Conservation (phyloP, 2,329 filamentous ascomycete species). For the Metarhizium rileyi region DNA sequence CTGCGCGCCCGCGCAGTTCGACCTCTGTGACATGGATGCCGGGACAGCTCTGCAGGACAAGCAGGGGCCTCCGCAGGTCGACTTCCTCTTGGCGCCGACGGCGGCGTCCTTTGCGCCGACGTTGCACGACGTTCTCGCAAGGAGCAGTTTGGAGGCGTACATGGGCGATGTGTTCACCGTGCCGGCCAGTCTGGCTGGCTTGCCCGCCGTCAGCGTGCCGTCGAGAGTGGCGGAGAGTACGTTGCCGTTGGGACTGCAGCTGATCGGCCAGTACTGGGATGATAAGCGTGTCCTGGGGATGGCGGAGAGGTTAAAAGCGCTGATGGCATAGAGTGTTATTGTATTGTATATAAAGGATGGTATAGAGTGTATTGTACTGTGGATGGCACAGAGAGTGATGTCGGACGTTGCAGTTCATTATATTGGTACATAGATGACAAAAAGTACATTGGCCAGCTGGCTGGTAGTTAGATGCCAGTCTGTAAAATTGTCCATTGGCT, state of each 20-base stretch:
- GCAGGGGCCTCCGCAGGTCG: conserved; percentile 55
- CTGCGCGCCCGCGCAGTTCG: conserved; percentile 39
- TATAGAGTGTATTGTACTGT: neutral
- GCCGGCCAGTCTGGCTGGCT: conserved; percentile 80
- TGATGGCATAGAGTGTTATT: conserved; percentile 22
- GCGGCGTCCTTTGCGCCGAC: conserved; percentile 66
- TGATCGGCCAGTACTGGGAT: conserved; percentile 75
- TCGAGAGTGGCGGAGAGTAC: conserved; percentile 21
- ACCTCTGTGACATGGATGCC: conserved; percentile 51
- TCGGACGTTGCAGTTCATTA: conserved; percentile 1
- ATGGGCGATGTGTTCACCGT: conserved; percentile 95
- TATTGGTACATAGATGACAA: neutral
- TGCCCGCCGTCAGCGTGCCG: conserved; percentile 82
- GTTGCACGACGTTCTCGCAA: conserved; percentile 45
- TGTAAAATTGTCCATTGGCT: no score
- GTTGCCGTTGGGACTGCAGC: conserved; percentile 51
- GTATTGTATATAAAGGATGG: conserved; percentile 7
- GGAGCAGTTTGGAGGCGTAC: conserved; percentile 63
- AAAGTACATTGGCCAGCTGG: neutral
- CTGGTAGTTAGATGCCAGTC: no score
- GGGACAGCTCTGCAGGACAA: conserved; percentile 42
- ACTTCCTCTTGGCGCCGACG: conserved; percentile 81
- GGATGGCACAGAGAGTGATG: conserved; percentile 5
- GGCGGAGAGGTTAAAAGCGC: conserved; percentile 30
- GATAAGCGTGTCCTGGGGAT: conserved; percentile 54